Evolutionary conservation across 75 land plant species (phyloP).

Genomic region (Cupressus sempervirens): DNA sequence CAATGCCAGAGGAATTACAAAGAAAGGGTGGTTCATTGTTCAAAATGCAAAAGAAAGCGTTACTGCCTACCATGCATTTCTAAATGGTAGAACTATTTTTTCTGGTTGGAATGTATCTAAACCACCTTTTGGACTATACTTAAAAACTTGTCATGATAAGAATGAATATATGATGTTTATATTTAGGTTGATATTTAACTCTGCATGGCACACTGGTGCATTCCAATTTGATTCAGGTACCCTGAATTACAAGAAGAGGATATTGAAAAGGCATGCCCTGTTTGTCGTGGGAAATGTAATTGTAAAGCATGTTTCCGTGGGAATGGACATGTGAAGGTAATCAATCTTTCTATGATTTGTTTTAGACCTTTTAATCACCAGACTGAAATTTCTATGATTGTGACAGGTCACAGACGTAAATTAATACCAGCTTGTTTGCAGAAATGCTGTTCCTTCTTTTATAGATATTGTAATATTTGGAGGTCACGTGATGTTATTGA

Average conservation of each 20-base stretch:
- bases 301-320: slow-evolving; percentile 70
- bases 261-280: slow-evolving; percentile 66
- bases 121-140: not conserved
- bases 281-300: slow-evolving; percentile 78
- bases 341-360: not conserved
- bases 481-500: not conserved
- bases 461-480: not conserved
- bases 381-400: not conserved
- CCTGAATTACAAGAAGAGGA: slow-evolving; percentile 65
- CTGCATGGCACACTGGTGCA: not conserved
- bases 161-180: not conserved
- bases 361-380: not conserved
- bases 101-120: not conserved
- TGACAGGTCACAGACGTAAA: not conserved
- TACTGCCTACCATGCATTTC: slow-evolving; percentile 80
- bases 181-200: not conserved
- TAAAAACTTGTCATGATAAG: not conserved
- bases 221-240: slow-evolving; percentile 44
- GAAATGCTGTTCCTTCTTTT: not conserved
- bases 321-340: slow-evolving; percentile 64
- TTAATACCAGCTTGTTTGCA: not conserved
- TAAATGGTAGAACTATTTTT: slow-evolving; percentile 47
- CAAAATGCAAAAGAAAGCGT: slow-evolving; percentile 74
- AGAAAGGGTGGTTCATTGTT: slow-evolving; percentile 51
- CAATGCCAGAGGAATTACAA: slow-evolving; percentile 77